phyloP scores from a whole-genome alignment of 2,329 filamentous ascomycete genomes.

The Paraconiothyrium brasiliense region DNA sequence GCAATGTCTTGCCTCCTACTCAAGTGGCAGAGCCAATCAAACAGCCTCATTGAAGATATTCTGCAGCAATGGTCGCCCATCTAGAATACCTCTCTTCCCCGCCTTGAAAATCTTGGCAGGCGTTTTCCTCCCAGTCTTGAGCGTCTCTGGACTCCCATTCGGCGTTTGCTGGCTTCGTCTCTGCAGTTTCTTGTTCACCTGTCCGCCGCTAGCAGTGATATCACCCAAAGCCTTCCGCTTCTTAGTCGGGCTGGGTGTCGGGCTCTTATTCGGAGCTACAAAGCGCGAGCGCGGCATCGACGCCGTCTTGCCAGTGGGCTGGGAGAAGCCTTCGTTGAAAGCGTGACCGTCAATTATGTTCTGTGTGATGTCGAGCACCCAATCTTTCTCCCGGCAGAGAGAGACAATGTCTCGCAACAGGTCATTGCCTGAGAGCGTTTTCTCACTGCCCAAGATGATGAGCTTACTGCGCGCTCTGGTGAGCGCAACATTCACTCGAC shows the following conservation, averaged over 20 bases:
- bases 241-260: slow-evolving; percentile 43
- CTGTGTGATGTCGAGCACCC: slow-evolving; percentile 77
- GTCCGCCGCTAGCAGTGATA: slow-evolving; percentile 24
- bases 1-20: not conserved
- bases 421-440: slow-evolving; percentile 75
- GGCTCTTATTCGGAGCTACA: slow-evolving; percentile 8
- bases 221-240: slow-evolving; percentile 42
- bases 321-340: slow-evolving; percentile 68
- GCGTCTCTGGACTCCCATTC: slow-evolving; percentile 34
- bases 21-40: slow-evolving; percentile 10
- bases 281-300: slow-evolving; percentile 9
- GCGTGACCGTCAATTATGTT: slow-evolving; percentile 73
- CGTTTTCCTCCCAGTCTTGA: slow-evolving; percentile 53
- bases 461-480: slow-evolving; percentile 93
- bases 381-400: slow-evolving; percentile 79
- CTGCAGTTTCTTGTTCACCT: slow-evolving; percentile 24
- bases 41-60: slow-evolving; percentile 75
- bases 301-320: slow-evolving; percentile 29
- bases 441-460: slow-evolving; percentile 82
- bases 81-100: slow-evolving; percentile 65
- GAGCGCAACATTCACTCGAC: slow-evolving; percentile 93
- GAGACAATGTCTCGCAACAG: slow-evolving; percentile 79
- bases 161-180: slow-evolving; percentile 33
- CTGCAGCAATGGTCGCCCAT: slow-evolving; percentile 73
- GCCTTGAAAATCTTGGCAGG: slow-evolving; percentile 70